phyloP scores from a whole-genome alignment of 306 rosid species.

The Sesbania bispinosa region DNA sequence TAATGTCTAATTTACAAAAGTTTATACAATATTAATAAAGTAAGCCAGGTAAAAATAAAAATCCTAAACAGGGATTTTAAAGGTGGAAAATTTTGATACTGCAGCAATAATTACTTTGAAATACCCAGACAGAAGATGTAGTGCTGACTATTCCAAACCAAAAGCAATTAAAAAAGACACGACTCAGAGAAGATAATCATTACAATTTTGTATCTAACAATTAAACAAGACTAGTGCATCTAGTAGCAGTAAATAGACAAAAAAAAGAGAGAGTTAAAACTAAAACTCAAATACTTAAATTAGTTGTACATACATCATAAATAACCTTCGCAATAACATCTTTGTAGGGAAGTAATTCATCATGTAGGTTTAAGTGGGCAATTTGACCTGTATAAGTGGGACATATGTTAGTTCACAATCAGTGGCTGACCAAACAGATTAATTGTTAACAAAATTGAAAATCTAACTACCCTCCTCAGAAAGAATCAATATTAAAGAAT shows the following conservation, averaged over 20 bases:
- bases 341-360: slow-evolving; percentile 78
- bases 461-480: neutral
- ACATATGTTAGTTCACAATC: slow-evolving; percentile 32
- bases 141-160: neutral
- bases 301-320: slow-evolving; percentile 62
- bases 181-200: neutral
- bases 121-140: neutral
- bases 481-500: neutral
- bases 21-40: neutral
- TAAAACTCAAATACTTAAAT: slow-evolving; percentile 2
- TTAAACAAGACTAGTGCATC: slow-evolving; percentile 5
- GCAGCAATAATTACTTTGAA: neutral
- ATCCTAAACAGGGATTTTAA: neutral
- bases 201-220: neutral
- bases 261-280: neutral
- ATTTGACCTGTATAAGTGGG: slow-evolving; percentile 73
- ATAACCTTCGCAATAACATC: slow-evolving; percentile 91
- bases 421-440: slow-evolving; percentile 18
- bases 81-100: neutral
- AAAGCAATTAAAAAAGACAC: neutral
- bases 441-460: slow-evolving; percentile 3
- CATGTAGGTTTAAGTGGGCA: slow-evolving; percentile 92
- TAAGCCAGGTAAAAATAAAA: neutral
- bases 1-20: neutral
- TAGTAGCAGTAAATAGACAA: slow-evolving; percentile 12